Evolutionary conservation across 2,329 filamentous ascomycete species (phyloP).

Genomic region (Corinectria fuckeliana): DNA sequence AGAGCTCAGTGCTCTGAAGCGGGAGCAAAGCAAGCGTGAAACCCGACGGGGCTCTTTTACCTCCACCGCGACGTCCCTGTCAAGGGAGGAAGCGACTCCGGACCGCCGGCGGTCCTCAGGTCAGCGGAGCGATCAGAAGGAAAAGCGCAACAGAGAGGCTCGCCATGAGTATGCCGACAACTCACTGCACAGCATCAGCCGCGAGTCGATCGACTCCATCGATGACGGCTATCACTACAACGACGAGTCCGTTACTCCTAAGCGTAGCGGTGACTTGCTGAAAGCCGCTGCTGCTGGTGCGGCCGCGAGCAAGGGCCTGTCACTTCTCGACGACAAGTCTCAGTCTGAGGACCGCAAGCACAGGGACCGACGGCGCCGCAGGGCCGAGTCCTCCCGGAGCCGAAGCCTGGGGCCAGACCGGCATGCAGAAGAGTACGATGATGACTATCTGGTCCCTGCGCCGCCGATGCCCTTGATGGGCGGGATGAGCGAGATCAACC

Average conservation of each 20-base stretch:
- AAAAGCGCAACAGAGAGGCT: constrained; percentile 59
- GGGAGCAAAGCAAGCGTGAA: constrained; percentile 82
- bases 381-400: constrained; percentile 56
- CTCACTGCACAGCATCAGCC: constrained; percentile 56
- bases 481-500: constrained; percentile 82
- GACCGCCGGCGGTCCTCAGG: constrained; percentile 68
- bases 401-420: constrained; percentile 53
- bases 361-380: constrained; percentile 57
- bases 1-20: constrained; percentile 88
- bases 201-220: constrained; percentile 54
- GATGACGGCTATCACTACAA: constrained; percentile 47
- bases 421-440: constrained; percentile 58
- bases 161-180: constrained; percentile 61
- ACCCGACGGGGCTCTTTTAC: constrained; percentile 70
- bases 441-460: constrained; percentile 59
- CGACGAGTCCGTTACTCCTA: constrained; percentile 53
- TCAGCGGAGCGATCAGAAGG: constrained; percentile 56
- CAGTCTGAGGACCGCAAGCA: constrained; percentile 59
- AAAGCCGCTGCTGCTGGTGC: constrained; percentile 55
- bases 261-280: constrained; percentile 51
- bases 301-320: constrained; percentile 45
- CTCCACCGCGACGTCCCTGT: constrained; percentile 62
- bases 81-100: constrained; percentile 62
- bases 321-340: constrained; percentile 47
- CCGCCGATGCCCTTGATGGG: constrained; percentile 90